Conservation (phyloP, 352 stramenopile species). For the Pythium rishiriense region DNA sequence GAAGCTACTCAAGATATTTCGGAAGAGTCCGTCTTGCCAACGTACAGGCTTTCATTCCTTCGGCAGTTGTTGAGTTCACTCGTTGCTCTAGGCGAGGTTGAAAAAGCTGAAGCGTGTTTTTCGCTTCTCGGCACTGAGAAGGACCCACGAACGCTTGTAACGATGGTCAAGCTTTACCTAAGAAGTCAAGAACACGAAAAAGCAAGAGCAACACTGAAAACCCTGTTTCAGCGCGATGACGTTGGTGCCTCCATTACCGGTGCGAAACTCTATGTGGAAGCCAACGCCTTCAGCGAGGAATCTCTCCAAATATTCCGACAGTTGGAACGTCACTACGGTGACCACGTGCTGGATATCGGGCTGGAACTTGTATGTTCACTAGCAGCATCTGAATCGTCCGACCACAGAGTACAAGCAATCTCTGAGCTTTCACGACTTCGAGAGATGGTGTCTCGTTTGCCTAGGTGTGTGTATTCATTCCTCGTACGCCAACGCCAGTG, state of each 20-base stretch:
- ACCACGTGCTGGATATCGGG: constrained; percentile 53
- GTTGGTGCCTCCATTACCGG: constrained; percentile 46
- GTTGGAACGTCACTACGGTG: constrained; percentile 61
- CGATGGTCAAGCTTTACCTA: constrained; percentile 66
- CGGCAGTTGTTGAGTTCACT: constrained; percentile 53
- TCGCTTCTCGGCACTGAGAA: constrained; percentile 21
- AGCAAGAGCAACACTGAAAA: constrained; percentile 37
- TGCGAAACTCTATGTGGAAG: constrained; percentile 48
- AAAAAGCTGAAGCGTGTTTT: constrained; percentile 66
- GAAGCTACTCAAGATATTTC: constrained; percentile 36
- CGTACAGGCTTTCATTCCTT: constrained; percentile 51
- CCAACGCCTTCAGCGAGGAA: constrained; percentile 45
- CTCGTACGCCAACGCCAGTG: neutral
- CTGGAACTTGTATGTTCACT: constrained; percentile 68
- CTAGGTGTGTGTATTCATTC: constrained; percentile 2
- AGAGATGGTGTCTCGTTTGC: neutral
- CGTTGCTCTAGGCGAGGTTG: constrained; percentile 43
- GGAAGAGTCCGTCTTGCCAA: constrained; percentile 22
- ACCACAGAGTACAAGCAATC: constrained; percentile 37
- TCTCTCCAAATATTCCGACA: constrained; percentile 61
- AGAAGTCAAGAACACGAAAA: constrained; percentile 49
- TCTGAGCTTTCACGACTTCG: constrained; percentile 43
- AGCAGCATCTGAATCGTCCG: constrained; percentile 32
- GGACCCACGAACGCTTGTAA: constrained; percentile 33
- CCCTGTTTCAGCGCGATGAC: constrained; percentile 57